Evolutionary conservation across 192 early-diverging fungal species (phyloP).

Genomic region (Bifiguratus adelaidae): DNA sequence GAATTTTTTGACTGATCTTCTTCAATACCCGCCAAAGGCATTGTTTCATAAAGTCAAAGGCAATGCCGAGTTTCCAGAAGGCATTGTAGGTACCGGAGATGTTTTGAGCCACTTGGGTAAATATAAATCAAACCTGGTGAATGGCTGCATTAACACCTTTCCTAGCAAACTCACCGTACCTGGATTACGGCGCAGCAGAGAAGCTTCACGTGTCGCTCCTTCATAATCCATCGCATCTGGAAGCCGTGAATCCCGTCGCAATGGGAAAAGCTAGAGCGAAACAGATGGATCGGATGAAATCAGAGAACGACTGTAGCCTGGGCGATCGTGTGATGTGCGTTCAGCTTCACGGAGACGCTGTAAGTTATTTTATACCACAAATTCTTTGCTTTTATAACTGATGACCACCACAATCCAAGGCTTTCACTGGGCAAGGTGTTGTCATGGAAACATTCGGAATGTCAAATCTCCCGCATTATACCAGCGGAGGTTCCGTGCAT

Average conservation of each 20-base stretch:
- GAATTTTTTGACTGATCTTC: conserved; percentile 82
- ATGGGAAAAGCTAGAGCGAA: conserved; percentile 92
- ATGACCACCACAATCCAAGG: conserved; percentile 10
- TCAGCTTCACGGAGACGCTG: conserved; percentile 93
- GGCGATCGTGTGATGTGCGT: conserved; percentile 92
- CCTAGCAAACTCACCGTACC: conserved; percentile 60
- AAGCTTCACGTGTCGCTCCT: conserved; percentile 78
- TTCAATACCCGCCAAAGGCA: conserved; percentile 67
- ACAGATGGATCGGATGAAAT: conserved; percentile 69
- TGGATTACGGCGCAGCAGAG: conserved; percentile 55
- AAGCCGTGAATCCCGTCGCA: conserved; percentile 92
- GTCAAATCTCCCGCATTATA: conserved; percentile 93
- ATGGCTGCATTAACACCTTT: background rate
- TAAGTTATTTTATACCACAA: conserved; percentile 30
- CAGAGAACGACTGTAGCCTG: conserved; percentile 62
- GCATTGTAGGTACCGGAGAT: conserved; percentile 75
- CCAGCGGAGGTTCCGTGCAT: conserved; percentile 91
- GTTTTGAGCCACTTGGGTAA: conserved; percentile 78
- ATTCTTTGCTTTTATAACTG: background rate
- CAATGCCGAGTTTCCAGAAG: conserved; percentile 78
- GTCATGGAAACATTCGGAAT: conserved; percentile 94
- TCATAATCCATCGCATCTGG: conserved; percentile 95
- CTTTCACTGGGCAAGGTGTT: conserved; percentile 81
- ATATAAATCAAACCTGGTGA: background rate
- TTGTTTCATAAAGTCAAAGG: conserved; percentile 95